Percentiles rank a stretch among this genome's conserved stretches.
phyloP scores from a whole-genome alignment of 2,329 filamentous ascomycete genomes.

The Bimuria novae-zelandiae region DNA sequence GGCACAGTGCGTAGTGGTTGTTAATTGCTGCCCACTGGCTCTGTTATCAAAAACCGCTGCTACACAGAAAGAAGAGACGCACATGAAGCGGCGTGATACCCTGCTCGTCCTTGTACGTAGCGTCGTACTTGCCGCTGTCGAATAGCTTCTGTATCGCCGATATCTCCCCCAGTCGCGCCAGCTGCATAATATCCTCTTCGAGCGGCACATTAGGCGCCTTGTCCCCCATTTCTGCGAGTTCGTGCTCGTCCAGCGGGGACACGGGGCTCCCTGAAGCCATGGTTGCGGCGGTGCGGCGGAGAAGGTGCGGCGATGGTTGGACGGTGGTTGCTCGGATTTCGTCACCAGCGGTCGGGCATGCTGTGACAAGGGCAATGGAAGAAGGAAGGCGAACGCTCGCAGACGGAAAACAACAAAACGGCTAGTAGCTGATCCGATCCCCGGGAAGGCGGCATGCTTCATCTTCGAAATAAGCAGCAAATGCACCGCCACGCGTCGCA shows the following conservation, averaged over 20 bases:
- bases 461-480: constrained; percentile 10
- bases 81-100: constrained; percentile 96
- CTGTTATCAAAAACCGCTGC: too few relatives aligned
- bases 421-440: not conserved
- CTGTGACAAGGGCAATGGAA: not conserved
- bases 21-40: constrained; percentile 96
- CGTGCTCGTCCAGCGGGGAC: constrained; percentile 27
- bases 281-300: constrained; percentile 25
- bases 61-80: constrained; percentile 41
- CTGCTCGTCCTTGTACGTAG: constrained; percentile 84
- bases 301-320: not conserved
- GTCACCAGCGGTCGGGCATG: constrained; percentile 4
- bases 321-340: not conserved
- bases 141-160: constrained; percentile 87
- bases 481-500: constrained; percentile 4
- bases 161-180: constrained; percentile 87
- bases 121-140: constrained; percentile 78
- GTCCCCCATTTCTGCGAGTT: constrained; percentile 44
- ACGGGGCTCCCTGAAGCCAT: constrained; percentile 32
- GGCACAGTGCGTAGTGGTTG: constrained; percentile 96
- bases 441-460: constrained; percentile 4
- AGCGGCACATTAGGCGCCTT: constrained; percentile 50
- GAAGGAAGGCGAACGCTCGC: not conserved
- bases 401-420: not conserved
- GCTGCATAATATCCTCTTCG: constrained; percentile 91